Conservation (phyloP, 169 alveolate genomes). For the Miamiensis avidus region DNA sequence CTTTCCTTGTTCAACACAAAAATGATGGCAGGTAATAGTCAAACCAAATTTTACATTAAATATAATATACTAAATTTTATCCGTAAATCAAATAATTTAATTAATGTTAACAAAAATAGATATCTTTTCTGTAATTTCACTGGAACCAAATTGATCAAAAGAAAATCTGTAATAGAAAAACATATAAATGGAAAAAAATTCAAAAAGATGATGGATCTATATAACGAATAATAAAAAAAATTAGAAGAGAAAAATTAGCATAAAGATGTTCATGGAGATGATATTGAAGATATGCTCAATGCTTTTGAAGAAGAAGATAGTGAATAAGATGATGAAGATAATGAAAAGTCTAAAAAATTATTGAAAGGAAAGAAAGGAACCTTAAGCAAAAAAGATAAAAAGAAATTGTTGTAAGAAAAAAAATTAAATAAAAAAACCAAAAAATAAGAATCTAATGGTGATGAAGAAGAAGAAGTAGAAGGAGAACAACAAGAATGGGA, state of each 20-base stretch:
- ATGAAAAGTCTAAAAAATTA: background rate
- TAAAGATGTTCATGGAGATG: background rate
- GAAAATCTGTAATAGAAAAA: conserved; percentile 11
- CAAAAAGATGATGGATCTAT: conserved; percentile 12
- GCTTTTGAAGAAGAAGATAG: background rate
- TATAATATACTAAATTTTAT: no score
- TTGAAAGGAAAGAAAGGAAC: no score
- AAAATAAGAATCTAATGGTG: background rate
- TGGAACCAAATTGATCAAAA: conserved; percentile 12
- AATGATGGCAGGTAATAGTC: background rate
- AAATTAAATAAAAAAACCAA: background rate
- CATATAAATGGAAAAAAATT: conserved; percentile 39
- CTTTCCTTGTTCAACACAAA: conserved; percentile 23
- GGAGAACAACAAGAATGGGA: background rate
- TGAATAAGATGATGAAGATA: background rate
- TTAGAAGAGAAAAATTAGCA: background rate
- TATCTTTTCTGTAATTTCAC: conserved; percentile 27
- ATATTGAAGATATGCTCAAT: conserved; percentile 12
- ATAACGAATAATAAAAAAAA: conserved; percentile 8
- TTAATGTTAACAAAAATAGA: background rate
- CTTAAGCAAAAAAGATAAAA: no score
- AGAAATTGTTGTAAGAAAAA: no score
- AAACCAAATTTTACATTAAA: no score
- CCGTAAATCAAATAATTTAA: background rate
- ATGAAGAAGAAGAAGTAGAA: background rate